Evolutionary conservation across 2,329 filamentous ascomycete species (phyloP), one percentile per base, ranked within the genome.

Genomic region (Tolypocladium inflatum): DNA sequence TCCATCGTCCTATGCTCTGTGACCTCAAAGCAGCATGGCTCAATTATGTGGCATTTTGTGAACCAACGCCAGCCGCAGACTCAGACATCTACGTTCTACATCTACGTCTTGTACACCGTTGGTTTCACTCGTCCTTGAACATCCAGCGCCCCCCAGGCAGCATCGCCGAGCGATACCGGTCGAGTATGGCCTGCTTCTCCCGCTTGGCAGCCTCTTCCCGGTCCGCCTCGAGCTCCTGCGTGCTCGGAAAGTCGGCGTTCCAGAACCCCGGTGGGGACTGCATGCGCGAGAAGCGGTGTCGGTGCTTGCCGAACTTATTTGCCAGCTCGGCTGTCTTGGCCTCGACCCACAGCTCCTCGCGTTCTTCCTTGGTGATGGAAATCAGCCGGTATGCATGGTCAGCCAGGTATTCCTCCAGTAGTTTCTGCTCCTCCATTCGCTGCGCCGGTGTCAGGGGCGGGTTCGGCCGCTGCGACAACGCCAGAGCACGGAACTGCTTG

Each of bases 211-310:
- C 88, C 67, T 86, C 84, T 60, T 80, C 79, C 58, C 82, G 82
- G 65, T 93, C 84, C 56, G 78, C 75, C 63, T 83, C 77, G 35
- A 86, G 73, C 71, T 97, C 90, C 70, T 97, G 94, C 1, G 94
- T 97, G 33, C 77, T 85, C 1, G 93, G 92, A 69, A 99, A 96
- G 64, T 96, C 93, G 2, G 88, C 82, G 57, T 90, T 81, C 94
- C 94, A 99, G 69, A 90, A 97, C 0, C 91, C 92, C 2, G 91
- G 90, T 15, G 94, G 92, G 11, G 88, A 90, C 51, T 76, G 78
- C 61, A 83, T 80, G 55, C 91, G 82, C 60, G 86, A 82, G 71
- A 88, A 91, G 35, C 85, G 80, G 64, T 93, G 83, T 58, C 88
- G 81, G 72, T 97, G 92, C 68, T 81, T 90, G 7, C 91, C 91